A percentile compares a stretch with the other conserved stretches of the same genome.
Conservation (phyloP, 1,284 basidiomycete species). For the Laetiporus sulphureus region DNA sequence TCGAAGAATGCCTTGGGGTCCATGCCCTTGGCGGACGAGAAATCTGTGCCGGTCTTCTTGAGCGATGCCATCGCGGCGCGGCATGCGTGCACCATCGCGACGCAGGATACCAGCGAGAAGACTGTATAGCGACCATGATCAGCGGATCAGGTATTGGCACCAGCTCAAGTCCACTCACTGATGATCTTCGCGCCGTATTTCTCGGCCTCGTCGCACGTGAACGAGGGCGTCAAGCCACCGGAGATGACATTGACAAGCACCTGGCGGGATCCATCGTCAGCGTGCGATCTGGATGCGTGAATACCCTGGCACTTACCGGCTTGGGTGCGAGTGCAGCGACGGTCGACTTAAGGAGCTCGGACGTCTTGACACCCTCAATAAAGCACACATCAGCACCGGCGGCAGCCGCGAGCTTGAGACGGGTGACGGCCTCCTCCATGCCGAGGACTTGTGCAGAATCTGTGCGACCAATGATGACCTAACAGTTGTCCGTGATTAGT, state of each 20-base stretch:
- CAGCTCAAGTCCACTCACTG: conserved; percentile 39
- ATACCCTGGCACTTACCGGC: conserved; percentile 36
- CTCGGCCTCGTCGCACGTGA: conserved; percentile 64
- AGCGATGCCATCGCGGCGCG: conserved; percentile 67
- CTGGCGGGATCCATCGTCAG: conserved; percentile 16
- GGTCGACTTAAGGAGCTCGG: conserved; percentile 57
- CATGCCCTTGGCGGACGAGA: conserved; percentile 62
- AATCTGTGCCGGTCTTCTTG: conserved; percentile 73
- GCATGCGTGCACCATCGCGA: conserved; percentile 66
- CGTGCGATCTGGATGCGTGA: not conserved
- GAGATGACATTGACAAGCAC: conserved; percentile 75
- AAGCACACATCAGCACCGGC: conserved; percentile 82
- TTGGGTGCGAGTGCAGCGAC: conserved; percentile 64
- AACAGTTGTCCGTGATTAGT: conserved; percentile 17
- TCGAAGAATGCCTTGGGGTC: conserved; percentile 72
- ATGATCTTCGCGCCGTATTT: conserved; percentile 68
- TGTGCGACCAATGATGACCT: conserved; percentile 78
- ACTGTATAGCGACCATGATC: conserved; percentile 29
- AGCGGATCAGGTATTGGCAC: not conserved
- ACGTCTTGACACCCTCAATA: conserved; percentile 74
- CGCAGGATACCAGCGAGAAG: conserved; percentile 65
- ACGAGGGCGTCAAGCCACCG: conserved; percentile 68
- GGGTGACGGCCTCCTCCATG: conserved; percentile 71
- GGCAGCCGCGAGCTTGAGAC: conserved; percentile 66
- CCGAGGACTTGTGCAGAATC: conserved; percentile 77